A percentile compares a stretch with the other conserved stretches of the same genome.
Evolutionary conservation across 2,329 filamentous ascomycete genomes (phyloP).

Genomic region (Cytospora piceicola): DNA sequence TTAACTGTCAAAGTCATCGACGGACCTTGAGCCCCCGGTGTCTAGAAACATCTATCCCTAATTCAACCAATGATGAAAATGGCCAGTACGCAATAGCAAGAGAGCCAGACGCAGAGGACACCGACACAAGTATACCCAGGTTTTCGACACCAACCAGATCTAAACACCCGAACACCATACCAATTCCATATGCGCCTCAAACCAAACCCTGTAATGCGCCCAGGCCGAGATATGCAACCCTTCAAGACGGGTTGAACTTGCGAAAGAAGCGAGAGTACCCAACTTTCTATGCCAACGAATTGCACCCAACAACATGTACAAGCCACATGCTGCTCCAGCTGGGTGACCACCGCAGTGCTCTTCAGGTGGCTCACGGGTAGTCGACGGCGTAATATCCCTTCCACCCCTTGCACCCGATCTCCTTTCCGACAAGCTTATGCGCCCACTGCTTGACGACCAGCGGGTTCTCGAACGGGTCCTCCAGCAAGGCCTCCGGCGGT

Average conservation of each 20-base stretch:
- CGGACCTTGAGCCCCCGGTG: background rate
- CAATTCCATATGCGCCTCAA: background rate
- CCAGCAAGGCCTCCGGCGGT: too few relatives aligned
- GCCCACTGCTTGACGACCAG: constrained; percentile 12
- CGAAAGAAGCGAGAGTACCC: background rate
- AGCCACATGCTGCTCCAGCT: background rate
- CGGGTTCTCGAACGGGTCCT: background rate
- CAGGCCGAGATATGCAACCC: background rate
- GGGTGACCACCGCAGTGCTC: background rate
- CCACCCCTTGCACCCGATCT: constrained; percentile 24
- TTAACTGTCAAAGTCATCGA: background rate
- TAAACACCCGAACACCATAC: background rate
- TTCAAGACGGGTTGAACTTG: too few relatives aligned
- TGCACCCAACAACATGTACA: background rate
- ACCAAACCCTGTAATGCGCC: background rate
- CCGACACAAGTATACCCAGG: background rate
- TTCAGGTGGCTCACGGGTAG: constrained; percentile 5
- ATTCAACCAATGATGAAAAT: background rate
- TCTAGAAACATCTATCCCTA: background rate
- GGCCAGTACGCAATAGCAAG: background rate
- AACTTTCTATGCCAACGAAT: background rate
- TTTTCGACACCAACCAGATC: background rate
- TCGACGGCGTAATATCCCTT: constrained; percentile 17
- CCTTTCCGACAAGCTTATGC: constrained; percentile 16
- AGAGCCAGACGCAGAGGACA: background rate